Percentiles rank a stretch among this genome's conserved stretches.
Evolutionary conservation across 2,329 filamentous ascomycete genomes (phyloP).

Genomic region (Calonectria pauciramosa): DNA sequence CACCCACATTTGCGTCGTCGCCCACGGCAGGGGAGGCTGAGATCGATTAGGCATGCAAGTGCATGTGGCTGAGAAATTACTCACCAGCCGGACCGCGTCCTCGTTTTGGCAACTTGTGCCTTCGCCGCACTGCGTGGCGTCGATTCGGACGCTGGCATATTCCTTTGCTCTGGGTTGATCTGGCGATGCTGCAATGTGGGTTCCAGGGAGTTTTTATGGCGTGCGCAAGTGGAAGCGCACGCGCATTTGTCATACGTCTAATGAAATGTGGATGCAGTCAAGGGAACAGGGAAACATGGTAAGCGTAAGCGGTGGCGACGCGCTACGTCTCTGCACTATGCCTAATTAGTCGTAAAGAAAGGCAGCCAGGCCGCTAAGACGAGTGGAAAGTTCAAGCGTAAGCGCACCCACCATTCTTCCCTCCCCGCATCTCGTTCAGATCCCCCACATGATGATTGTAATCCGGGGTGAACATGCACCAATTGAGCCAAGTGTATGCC

Average conservation of each 20-base stretch:
- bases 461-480: background rate
- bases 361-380: background rate
- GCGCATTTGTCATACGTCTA: background rate
- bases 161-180: background rate
- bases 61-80: background rate
- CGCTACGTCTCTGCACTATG: background rate
- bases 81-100: slow-evolving; percentile 8
- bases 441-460: background rate
- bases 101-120: background rate
- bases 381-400: slow-evolving; percentile 1
- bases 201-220: background rate
- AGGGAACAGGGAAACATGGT: background rate
- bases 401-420: background rate
- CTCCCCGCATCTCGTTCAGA: background rate
- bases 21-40: slow-evolving; percentile 1
- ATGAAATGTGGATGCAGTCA: background rate
- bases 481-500: background rate
- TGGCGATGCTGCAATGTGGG: background rate
- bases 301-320: slow-evolving; percentile 5
- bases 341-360: background rate
- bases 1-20: slow-evolving; percentile 12
- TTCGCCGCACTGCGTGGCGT: background rate
- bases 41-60: background rate
- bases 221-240: slow-evolving; percentile 4
- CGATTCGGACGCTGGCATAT: background rate